Conservation (phyloP, 495 filamentous ascomycete genomes). For the Penicillium egyptiacum region DNA sequence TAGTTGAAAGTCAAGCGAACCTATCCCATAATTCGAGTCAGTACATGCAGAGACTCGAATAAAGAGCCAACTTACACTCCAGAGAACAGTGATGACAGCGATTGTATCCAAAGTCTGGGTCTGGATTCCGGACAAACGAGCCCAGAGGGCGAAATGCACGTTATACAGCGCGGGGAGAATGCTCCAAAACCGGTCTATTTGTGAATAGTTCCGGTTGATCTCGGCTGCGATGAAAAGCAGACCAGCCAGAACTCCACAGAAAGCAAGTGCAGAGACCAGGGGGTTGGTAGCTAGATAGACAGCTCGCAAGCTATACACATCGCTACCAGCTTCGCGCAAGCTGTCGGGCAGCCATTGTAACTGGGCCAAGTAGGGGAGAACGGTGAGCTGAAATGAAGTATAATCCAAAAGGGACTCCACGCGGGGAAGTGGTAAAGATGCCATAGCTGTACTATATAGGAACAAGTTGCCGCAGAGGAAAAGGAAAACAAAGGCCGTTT, state of each 20-base stretch:
- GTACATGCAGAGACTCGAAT: slow-evolving; percentile 1
- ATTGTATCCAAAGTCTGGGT: slow-evolving; percentile 72
- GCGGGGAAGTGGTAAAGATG: slow-evolving; percentile 58
- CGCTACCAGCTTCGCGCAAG: slow-evolving; percentile 56
- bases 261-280: slow-evolving; percentile 69
- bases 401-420: slow-evolving; percentile 69
- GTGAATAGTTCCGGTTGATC: slow-evolving; percentile 88
- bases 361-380: slow-evolving; percentile 76
- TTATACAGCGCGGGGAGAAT: slow-evolving; percentile 85
- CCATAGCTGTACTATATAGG: slow-evolving; percentile 44
- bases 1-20: slow-evolving; percentile 91
- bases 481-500: background rate
- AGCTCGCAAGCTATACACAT: slow-evolving; percentile 54
- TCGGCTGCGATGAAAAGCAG: slow-evolving; percentile 74
- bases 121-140: slow-evolving; percentile 70
- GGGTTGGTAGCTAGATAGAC: slow-evolving; percentile 90
- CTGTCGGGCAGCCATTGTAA: slow-evolving; percentile 67
- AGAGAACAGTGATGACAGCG: slow-evolving; percentile 66
- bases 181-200: slow-evolving; percentile 91
- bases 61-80: slow-evolving; percentile 66
- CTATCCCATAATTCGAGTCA: slow-evolving; percentile 36
- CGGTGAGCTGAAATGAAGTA: slow-evolving; percentile 67
- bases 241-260: slow-evolving; percentile 65
- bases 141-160: slow-evolving; percentile 81
- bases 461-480: slow-evolving; percentile 3